Percentiles rank a stretch among this genome's conserved stretches.
Evolutionary conservation across 495 filamentous ascomycete species (phyloP).

Genomic region (Aspergillus bridgeri): DNA sequence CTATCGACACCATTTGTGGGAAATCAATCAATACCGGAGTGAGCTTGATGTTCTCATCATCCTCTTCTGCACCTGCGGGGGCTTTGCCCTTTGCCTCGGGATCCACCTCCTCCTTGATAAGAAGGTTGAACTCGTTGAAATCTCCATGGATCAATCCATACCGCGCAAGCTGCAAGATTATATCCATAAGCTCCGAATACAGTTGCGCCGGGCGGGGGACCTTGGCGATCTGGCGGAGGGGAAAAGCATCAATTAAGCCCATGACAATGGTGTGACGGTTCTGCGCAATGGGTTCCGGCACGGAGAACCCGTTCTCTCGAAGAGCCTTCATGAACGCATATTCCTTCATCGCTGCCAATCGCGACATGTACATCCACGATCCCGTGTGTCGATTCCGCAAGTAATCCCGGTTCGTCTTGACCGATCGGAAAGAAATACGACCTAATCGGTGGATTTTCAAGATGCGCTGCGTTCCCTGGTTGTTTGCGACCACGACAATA

Average conservation of each 20-base stretch:
- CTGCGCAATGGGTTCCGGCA: constrained; percentile 82
- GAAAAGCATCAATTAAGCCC: constrained; percentile 83
- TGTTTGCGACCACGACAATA: constrained; percentile 84
- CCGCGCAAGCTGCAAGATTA: constrained; percentile 79
- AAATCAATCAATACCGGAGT: constrained; percentile 90
- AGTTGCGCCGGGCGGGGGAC: constrained; percentile 75
- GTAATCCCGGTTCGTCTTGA: constrained; percentile 95
- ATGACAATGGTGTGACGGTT: constrained; percentile 95
- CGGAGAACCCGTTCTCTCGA: constrained; percentile 74
- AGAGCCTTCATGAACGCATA: constrained; percentile 89
- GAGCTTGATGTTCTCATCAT: constrained; percentile 35
- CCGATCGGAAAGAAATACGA: constrained; percentile 92
- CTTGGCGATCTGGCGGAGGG: constrained; percentile 76
- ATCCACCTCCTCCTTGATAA: constrained; percentile 70
- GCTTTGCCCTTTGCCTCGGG: constrained; percentile 39
- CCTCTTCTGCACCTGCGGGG: constrained; percentile 30
- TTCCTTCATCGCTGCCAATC: constrained; percentile 88
- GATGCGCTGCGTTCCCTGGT: constrained; percentile 59
- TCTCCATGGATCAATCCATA: constrained; percentile 95
- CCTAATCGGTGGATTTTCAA: constrained; percentile 94
- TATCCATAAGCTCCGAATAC: constrained; percentile 83
- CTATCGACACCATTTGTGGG: constrained; percentile 96
- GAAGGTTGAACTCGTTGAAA: constrained; percentile 99
- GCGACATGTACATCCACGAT: constrained; percentile 97
- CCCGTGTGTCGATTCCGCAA: constrained; percentile 72